A percentile compares a stretch with the other conserved stretches of the same genome.
These are phyloP conservation scores for Botrytis aclada DNA, from an alignment of 2,329 filamentous ascomycete genomes.

Conservation along the genomic window DNA sequence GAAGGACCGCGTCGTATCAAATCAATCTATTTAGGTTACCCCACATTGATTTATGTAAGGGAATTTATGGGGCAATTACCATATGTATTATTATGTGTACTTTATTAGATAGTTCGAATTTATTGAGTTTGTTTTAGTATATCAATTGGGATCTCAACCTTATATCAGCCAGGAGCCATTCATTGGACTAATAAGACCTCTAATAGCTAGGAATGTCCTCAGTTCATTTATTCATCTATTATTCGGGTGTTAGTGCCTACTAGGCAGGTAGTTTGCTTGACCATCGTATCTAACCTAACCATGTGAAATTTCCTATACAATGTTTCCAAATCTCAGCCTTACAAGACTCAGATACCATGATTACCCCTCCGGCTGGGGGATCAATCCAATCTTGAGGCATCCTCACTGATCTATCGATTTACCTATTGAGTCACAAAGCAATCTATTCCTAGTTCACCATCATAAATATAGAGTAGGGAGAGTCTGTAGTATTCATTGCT, in stretches of 20 bases:
- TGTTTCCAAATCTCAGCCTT: neutral
- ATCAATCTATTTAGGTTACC: conserved; percentile 3
- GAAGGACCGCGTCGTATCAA: conserved; percentile 9
- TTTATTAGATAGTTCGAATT: neutral
- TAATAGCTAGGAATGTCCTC: neutral
- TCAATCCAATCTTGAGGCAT: neutral
- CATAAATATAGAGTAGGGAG: neutral
- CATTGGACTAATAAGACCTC: neutral
- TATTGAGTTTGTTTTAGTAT: neutral
- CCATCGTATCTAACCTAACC: neutral
- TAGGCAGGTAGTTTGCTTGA: neutral
- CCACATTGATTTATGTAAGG: neutral
- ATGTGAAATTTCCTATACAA: neutral
- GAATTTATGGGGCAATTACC: neutral
- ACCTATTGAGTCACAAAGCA: neutral
- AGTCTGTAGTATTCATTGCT: conserved; percentile 5
- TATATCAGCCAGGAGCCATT: neutral
- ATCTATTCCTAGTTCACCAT: neutral
- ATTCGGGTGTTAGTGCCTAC: neutral
- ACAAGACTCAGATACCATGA: neutral
- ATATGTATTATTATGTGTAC: neutral
- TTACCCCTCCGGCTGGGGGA: neutral
- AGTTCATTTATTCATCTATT: neutral
- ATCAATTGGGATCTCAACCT: neutral
- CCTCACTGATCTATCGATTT: neutral